Percentiles rank a stretch among this genome's conserved stretches.
phyloP scores from a whole-genome alignment of 306 rosid genomes.

The Mimosa bimucronata region DNA sequence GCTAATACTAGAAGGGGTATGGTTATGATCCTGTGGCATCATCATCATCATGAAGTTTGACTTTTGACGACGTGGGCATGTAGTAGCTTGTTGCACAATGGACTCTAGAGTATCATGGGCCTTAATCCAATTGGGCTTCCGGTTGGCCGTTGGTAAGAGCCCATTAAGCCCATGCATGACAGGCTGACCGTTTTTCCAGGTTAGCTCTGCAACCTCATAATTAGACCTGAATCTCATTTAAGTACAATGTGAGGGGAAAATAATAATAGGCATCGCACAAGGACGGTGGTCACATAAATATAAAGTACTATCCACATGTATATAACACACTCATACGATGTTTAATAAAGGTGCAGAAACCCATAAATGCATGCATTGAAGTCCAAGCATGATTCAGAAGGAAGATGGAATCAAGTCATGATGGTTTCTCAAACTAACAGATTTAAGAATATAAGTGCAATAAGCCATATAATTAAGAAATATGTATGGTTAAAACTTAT shows the following conservation, averaged over 20 bases:
- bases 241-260: not conserved
- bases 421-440: too few relatives aligned
- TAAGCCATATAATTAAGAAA: not conserved
- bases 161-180: slow-evolving; percentile 60
- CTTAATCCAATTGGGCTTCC: slow-evolving; percentile 56
- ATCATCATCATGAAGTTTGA: slow-evolving; percentile 20
- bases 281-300: slow-evolving; percentile 22
- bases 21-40: slow-evolving; percentile 19
- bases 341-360: not conserved
- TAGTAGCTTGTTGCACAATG: slow-evolving; percentile 64
- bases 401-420: not conserved
- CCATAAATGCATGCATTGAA: slow-evolving; percentile 20
- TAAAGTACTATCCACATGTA: not conserved
- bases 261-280: not conserved
- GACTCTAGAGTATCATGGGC: slow-evolving; percentile 68
- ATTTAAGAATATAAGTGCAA: not conserved
- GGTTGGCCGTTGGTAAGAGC: slow-evolving; percentile 19
- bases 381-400: not conserved
- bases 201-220: slow-evolving; percentile 54
- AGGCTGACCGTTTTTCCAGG: slow-evolving; percentile 62
- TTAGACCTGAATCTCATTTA: slow-evolving; percentile 46
- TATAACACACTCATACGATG: not conserved
- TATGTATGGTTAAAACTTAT: not conserved
- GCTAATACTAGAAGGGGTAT: slow-evolving; percentile 24
- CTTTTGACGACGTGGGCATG: slow-evolving; percentile 37